Base-by-base conservation (phyloP, 208 protist genomes). In the Herpetomonas samuelpessoai region DNA sequence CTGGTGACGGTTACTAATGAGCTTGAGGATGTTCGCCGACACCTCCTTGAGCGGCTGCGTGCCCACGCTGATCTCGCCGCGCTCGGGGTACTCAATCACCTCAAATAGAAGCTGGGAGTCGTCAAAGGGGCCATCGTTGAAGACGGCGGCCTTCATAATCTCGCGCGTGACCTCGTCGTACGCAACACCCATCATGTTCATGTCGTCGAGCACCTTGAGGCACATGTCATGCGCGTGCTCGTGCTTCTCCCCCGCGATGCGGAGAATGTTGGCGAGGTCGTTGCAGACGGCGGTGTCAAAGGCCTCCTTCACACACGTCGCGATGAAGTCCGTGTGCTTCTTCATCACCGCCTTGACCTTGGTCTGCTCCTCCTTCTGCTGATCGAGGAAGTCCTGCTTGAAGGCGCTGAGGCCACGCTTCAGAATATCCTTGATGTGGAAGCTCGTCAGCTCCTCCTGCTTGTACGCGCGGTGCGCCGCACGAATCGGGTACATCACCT, bases 381-480 rank as follows among this genome's bases (percentile, higher is more conserved):
- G 65, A 51, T 93, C 88, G 12, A 96, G 76, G 60, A 81, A 81
- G n/a, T 88, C 85, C 75, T 91, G 88, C 71, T 92, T 95, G 69
- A 92, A 95, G 48, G 85, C 85, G 28, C 82, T 76, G 19, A 92
- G 73, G 29, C 88, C 88, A 22, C 84, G 88, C 72, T 95, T 95
- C 56, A 95, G 73, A 46, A 90, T 77, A 76, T 95, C 88, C 68
- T 95, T 95, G 57, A 91, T 84, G 69, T 95, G 85, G 57, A 89
- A 95, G 49, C 48, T 81, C 9, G 76, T 80, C 45, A 95, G 79
- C 60, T 95, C 75, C 49, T 78, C 46, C 25, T 69, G 9, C 50
- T 81, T 78, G 74, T 76, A 87, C 63, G 81, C 74, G 68, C 68
- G 56, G 51, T 82, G 49, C 65, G 59, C 70, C 51, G 66, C 53